Evolutionary conservation across 1,284 basidiomycete genomes (phyloP), one percentile per base, ranked within the genome.

Genomic region (Papiliotrema laurentii): DNA sequence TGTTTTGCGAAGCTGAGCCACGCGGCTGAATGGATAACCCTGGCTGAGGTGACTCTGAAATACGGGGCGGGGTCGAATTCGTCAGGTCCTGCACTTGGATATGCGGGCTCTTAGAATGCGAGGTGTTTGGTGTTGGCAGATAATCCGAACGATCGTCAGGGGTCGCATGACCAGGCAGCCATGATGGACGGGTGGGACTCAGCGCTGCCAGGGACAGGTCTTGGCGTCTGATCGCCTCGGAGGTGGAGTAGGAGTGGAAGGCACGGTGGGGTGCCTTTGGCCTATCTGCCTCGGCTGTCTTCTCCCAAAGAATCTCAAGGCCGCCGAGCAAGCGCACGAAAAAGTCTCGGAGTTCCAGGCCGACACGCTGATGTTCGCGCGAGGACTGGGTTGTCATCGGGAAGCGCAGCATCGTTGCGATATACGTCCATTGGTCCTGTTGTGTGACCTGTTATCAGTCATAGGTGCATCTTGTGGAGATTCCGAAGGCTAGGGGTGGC

Each of bases 221-320:
- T n/a, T n/a, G n/a, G n/a, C n/a, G n/a, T n/a, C n/a, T n/a, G n/a
- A n/a, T n/a, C n/a, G n/a, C n/a, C n/a, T n/a, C n/a, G n/a, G n/a
- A n/a, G n/a, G n/a, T n/a, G n/a, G n/a, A n/a, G n/a, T n/a, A n/a
- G n/a, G n/a, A n/a, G n/a, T n/a, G n/a, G n/a, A n/a, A n/a, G n/a
- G n/a, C n/a, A n/a, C n/a, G n/a, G n/a, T n/a, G n/a, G n/a, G n/a
- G n/a, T n/a, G n/a, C n/a, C n/a, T n/a, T n/a, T n/a, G n/a, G n/a
- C n/a, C n/a, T n/a, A n/a, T n/a, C 24, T 14, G 39, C 40, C 14
- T 37, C 39, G 5, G 14, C 55, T 11, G 58, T 63, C 43, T 46
- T 42, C 35, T 63, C 61, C 61, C 61, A 63, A 22, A 63, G 21
- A 26, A 49, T 47, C 45, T 63, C 61, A n/a, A 63, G 37, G 2